phyloP scores from a whole-genome alignment of 2,329 filamentous ascomycete species.

The Beauveria asiatica region DNA sequence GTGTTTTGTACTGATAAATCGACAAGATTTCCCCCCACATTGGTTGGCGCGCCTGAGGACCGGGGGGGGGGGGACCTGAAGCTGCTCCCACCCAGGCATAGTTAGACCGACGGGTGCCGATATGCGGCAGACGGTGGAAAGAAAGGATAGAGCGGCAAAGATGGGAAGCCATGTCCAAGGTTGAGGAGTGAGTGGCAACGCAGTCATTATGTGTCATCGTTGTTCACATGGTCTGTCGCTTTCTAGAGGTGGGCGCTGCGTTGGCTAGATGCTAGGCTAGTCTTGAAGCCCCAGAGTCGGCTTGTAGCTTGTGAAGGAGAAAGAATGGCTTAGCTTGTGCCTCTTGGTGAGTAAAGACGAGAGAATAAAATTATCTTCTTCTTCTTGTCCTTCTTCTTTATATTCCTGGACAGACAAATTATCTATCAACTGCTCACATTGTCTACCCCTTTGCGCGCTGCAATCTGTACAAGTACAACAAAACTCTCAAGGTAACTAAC shows the following conservation, averaged over 20 bases:
- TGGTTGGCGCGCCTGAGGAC: neutral
- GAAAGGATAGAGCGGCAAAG: neutral
- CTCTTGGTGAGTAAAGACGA: neutral
- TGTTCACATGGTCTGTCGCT: neutral
- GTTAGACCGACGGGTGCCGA: constrained; percentile 10
- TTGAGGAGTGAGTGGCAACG: neutral
- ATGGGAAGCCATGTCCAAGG: neutral
- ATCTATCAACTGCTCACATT: too few relatives aligned
- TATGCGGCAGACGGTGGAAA: neutral
- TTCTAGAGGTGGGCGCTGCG: neutral
- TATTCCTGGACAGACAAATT: too few relatives aligned
- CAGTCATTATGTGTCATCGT: constrained; percentile 7
- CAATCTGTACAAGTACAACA: too few relatives aligned
- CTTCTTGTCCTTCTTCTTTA: neutral
- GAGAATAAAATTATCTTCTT: too few relatives aligned
- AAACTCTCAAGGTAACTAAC: neutral
- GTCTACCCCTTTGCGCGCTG: too few relatives aligned
- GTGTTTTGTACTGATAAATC: too few relatives aligned
- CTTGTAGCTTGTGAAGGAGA: neutral
- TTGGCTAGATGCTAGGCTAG: neutral
- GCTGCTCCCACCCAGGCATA: neutral
- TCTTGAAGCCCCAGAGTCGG: neutral
- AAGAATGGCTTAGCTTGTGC: neutral
- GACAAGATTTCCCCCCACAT: neutral
- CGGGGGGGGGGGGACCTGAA: neutral